Base-by-base conservation (phyloP, 2,329 filamentous ascomycete genomes). In the Claviceps citrina region DNA sequence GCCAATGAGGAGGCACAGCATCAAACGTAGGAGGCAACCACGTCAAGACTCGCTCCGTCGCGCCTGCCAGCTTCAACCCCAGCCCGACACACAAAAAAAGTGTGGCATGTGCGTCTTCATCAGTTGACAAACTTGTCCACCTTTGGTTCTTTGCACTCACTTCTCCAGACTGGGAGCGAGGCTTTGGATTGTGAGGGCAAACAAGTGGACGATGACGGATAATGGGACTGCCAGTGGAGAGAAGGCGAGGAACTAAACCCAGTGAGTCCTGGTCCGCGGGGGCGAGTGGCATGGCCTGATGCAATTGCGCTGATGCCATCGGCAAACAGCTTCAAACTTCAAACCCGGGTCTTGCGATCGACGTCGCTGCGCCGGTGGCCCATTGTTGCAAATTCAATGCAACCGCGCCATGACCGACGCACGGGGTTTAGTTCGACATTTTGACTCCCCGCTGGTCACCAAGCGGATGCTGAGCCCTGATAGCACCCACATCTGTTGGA, bases 1-100 rank as follows among this genome's bases (percentile, higher is more conserved):
- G 38, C 39, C 42, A 46, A 41, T 42, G 42, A 28, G 26, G 42
- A 41, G 36, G 27, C 28, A 35, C 33, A 28, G 26, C n/a, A n/a
- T 37, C 35, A 22, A 28, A 18, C 6, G 15, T 35, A 36, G 22
- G 40, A 40, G 19, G 39, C 33, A 39, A 26, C 28, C 28, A 41
- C 31, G 22, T 15, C 26, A 28, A 36, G 7, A n/a, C 27, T 36
- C 20, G 33, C 34, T 31, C 31, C 8, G 38, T 43, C 34, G 42
- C 31, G 30, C 37, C 37, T 40, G 16, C 24, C 31, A 40, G 35
- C 19, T 33, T 10, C 5, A n/a, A 36, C 28, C 27, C 16, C 24
- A 25, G 19, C 38, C 24, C 13, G 27, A 12, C 24, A 38, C 26
- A 41, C 20, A 37, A 35, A 26, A 28, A 22, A 37, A 28, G 39